A percentile compares a stretch with the other conserved stretches of the same genome.
Conservation (phyloP, 805 yeast species). For the Hanseniaspora pseudoguilliermondii region DNA sequence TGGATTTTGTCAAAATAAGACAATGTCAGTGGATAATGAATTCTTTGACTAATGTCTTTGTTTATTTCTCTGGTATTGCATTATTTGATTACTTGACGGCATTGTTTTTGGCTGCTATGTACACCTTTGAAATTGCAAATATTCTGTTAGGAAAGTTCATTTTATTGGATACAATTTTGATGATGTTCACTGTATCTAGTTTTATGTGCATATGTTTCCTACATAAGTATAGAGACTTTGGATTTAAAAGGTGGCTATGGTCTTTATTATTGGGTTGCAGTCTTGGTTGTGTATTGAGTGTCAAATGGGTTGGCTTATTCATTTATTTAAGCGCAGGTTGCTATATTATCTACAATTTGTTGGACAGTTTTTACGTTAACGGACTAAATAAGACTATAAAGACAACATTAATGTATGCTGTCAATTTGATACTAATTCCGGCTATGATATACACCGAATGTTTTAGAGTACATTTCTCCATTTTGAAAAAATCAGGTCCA, state of each 20-base stretch:
- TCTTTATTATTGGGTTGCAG: slow-evolving; percentile 49
- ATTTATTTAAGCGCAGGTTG: slow-evolving; percentile 49
- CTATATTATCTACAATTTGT: slow-evolving; percentile 43
- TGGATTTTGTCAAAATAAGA: slow-evolving; percentile 78
- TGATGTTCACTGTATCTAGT: slow-evolving; percentile 51
- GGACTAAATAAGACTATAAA: slow-evolving; percentile 53
- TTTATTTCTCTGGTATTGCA: slow-evolving; percentile 67
- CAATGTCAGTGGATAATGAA: slow-evolving; percentile 75
- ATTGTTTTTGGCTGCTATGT: slow-evolving; percentile 51
- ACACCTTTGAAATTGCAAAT: slow-evolving; percentile 67
- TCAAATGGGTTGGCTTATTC: slow-evolving; percentile 75
- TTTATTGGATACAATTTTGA: slow-evolving; percentile 77
- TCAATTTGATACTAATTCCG: slow-evolving; percentile 61
- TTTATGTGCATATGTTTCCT: slow-evolving; percentile 55
- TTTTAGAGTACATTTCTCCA: slow-evolving; percentile 69
- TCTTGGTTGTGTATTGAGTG: slow-evolving; percentile 73
- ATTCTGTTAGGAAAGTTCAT: slow-evolving; percentile 81
- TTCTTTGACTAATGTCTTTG: slow-evolving; percentile 72
- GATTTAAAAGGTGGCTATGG: slow-evolving; percentile 64
- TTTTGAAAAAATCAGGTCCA: slow-evolving; percentile 71
- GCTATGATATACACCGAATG: slow-evolving; percentile 50
- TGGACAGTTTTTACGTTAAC: slow-evolving; percentile 38
- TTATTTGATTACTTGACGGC: slow-evolving; percentile 42
- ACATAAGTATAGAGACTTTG: slow-evolving; percentile 40
- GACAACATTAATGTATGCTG: slow-evolving; percentile 2